phyloP scores from a whole-genome alignment of 352 stramenopile genomes.

The Aphanomyces cochlioides region DNA sequence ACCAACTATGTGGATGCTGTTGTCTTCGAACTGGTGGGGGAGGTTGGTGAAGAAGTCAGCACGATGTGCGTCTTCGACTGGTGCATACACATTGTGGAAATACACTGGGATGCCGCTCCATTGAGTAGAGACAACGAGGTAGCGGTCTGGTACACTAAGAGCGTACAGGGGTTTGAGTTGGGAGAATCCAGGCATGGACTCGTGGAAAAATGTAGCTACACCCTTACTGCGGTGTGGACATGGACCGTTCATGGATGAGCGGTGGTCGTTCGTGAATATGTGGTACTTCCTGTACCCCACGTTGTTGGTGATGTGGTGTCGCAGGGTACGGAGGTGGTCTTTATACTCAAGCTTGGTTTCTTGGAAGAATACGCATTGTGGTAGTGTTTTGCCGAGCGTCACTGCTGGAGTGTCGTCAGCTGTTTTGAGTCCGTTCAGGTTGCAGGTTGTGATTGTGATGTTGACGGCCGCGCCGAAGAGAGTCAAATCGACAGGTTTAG shows the following conservation, averaged over 20 bases:
- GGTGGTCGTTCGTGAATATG: no score
- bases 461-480: no score
- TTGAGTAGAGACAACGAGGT: not conserved
- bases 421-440: constrained; percentile 17
- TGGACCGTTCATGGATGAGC: no score
- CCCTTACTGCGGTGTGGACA: no score
- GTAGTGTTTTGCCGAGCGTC: not conserved
- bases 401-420: not conserved
- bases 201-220: constrained; percentile 6
- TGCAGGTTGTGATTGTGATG: constrained; percentile 6
- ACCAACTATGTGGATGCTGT: constrained; percentile 29
- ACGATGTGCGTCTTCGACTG: not conserved
- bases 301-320: constrained; percentile 19
- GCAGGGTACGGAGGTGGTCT: constrained; percentile 12
- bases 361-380: constrained; percentile 21
- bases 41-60: not conserved
- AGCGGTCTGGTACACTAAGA: constrained; percentile 10
- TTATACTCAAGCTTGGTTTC: constrained; percentile 10
- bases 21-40: constrained; percentile 19
- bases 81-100: constrained; percentile 18
- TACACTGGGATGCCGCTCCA: not conserved
- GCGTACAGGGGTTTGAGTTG: not conserved
- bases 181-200: constrained; percentile 6
- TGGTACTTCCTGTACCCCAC: not conserved
- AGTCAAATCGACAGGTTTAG: no score